These are phyloP conservation scores for Colletotrichum sp. DNA, from an alignment of 2,329 filamentous ascomycete species.

Conservation along the genomic window DNA sequence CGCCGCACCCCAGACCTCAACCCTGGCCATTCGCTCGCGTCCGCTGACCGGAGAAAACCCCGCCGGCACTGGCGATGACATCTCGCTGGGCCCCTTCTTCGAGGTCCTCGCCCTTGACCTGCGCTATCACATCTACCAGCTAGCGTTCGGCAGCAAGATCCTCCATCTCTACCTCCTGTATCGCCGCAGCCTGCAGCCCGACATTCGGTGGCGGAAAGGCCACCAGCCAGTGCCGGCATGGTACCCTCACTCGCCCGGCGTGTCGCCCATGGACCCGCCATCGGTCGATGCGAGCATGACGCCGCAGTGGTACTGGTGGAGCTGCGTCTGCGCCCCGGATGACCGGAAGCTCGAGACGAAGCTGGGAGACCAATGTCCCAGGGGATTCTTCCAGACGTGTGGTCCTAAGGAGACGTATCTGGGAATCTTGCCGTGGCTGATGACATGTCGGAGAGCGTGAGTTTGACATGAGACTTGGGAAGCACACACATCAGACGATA, in stretches of 20 bases:
- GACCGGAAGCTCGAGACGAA: constrained; percentile 13
- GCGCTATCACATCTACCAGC: constrained; percentile 20
- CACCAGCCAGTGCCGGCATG: constrained; percentile 17
- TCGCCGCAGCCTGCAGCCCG: constrained; percentile 13
- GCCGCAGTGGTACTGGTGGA: constrained; percentile 23
- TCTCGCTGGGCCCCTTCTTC: constrained; percentile 10
- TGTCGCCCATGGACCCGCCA: constrained; percentile 17
- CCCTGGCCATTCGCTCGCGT: background rate
- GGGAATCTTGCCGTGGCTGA: constrained; percentile 15
- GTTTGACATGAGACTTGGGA: background rate
- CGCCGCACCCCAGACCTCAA: background rate
- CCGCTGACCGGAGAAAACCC: background rate
- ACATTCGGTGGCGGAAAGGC: constrained; percentile 18
- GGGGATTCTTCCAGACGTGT: constrained; percentile 18
- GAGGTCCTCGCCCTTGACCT: constrained; percentile 16
- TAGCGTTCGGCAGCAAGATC: constrained; percentile 15
- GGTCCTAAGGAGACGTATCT: constrained; percentile 15
- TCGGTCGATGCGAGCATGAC: constrained; percentile 8
- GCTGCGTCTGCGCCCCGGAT: constrained; percentile 20
- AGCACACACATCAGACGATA: background rate
- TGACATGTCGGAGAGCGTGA: constrained; percentile 20
- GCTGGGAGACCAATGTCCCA: constrained; percentile 16
- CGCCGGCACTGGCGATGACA: background rate
- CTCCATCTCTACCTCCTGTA: constrained; percentile 20
- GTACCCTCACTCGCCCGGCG: constrained; percentile 19